These are phyloP conservation scores for Coemansia asiatica DNA, from an alignment of 192 early-diverging fungal genomes.

Conservation along the genomic window DNA sequence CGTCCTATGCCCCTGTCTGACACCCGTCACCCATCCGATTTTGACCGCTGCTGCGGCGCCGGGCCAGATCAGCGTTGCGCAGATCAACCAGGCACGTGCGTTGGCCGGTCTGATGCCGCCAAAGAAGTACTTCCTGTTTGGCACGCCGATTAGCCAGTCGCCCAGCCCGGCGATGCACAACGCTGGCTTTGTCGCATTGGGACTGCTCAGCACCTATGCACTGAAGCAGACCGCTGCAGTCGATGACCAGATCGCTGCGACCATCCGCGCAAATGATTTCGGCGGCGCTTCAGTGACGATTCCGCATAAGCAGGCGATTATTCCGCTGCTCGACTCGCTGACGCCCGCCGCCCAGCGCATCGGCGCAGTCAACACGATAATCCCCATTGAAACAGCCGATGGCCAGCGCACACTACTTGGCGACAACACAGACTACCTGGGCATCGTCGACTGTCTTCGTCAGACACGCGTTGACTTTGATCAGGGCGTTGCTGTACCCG, in stretches of 20 bases:
- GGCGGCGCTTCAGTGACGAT: constrained; percentile 96
- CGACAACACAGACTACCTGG: constrained; percentile 96
- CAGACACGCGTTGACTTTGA: constrained; percentile 27
- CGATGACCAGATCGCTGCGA: constrained; percentile 56
- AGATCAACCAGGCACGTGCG: constrained; percentile 74
- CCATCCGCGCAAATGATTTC: constrained; percentile 62
- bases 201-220: constrained; percentile 80
- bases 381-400: constrained; percentile 21
- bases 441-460: constrained; percentile 71
- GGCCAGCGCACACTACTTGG: constrained; percentile 61
- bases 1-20: constrained; percentile 84
- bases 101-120: constrained; percentile 67
- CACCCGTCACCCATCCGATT: constrained; percentile 88
- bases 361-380: constrained; percentile 94
- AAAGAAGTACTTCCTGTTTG: constrained; percentile 82
- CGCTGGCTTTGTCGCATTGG: constrained; percentile 80
- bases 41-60: constrained; percentile 84
- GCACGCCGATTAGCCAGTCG: constrained; percentile 86
- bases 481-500: background rate
- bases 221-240: constrained; percentile 70
- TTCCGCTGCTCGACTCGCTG: constrained; percentile 69
- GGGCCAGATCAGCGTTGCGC: constrained; percentile 81
- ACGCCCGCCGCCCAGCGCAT: constrained; percentile 78
- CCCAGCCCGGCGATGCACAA: constrained; percentile 93
- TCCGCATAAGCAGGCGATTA: constrained; percentile 88